Base-by-base conservation (phyloP, 129 eudicot genomes). In the Lactuca sativa region DNA sequence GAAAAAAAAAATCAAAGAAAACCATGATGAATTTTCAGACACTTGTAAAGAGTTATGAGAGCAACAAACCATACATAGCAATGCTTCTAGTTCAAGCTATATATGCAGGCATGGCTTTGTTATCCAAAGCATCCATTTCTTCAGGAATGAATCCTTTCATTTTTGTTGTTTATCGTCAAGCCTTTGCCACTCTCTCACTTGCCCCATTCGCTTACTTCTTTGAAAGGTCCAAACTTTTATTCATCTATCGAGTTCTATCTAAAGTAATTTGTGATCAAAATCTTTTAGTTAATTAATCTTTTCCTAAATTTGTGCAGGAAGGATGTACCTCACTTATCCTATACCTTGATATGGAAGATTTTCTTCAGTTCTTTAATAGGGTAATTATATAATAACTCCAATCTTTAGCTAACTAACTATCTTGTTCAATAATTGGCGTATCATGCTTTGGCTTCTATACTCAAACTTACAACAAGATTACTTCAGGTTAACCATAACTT, bases 41-140 rank as follows among this genome's bases (percentile, higher is more conserved):
- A 72, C 71, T 55, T 73, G 71, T 18, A 59, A 64, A 18, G 54
- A 74, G 66, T 49, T 77, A 68, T 34, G 84, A 84, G 82, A 76
- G 65, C 61, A 62, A 87, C 41, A 87, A 84, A 57, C 83, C 90
- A 16, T 79, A 79, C 17, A 43, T 87, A 51, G 85, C 81, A 10
- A 79, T 86, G 80, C 31, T 90, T 31, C n/a, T 90, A 25, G 85
- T 84, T 44, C 90, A 86, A 36, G 38, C 77, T 14, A 76, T 79
- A 11, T 90, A 82, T 58, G 88, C 96, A 9, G 96, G 96, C 59
- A 90, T 86, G 92, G 84, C 90, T 49, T 66, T 90, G 73, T 77
- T 90, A 56, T 90, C 95, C 33, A 90, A 90, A 80, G 85, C 85
- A 15, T 86, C 95, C 38, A 78, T 86, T 43, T 57, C 83, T 52